A percentile compares a stretch with the other conserved stretches of the same genome.
Evolutionary conservation across 345 rosid species (phyloP).

Genomic region (Eucalyptus marginata): DNA sequence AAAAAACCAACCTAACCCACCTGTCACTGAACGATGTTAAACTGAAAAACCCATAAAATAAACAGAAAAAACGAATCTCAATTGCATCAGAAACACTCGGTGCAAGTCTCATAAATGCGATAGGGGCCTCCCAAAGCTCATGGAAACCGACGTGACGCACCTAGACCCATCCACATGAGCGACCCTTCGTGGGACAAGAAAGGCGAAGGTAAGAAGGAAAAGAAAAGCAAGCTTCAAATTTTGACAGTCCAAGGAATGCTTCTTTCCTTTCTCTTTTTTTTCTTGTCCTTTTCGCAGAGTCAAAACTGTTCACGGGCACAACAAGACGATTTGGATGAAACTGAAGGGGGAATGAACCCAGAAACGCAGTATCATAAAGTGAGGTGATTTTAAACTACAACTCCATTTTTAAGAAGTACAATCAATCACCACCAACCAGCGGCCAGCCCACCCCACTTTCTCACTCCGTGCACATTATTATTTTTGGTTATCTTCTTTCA

Average conservation of each 20-base stretch:
- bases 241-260: not conserved
- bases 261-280: not conserved
- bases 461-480: not conserved
- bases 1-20: not conserved
- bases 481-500: not conserved
- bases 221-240: not conserved
- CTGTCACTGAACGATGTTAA: not conserved
- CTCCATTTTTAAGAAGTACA: not conserved
- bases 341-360: not conserved
- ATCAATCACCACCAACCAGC: not conserved
- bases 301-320: not conserved
- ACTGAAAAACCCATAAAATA: not conserved
- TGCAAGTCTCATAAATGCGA: slow-evolving; percentile 16
- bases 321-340: not conserved
- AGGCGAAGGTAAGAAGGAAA: not conserved
- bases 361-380: not conserved
- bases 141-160: not conserved
- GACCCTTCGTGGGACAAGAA: not conserved
- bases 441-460: not conserved
- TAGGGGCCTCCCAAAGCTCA: slow-evolving; percentile 11
- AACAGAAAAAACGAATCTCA: slow-evolving; percentile 7
- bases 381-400: not conserved
- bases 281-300: not conserved
- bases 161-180: not conserved
- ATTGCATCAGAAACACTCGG: not conserved